Base-by-base conservation (phyloP, 2,329 filamentous ascomycete genomes). In the Phyllosticta citribraziliensis region DNA sequence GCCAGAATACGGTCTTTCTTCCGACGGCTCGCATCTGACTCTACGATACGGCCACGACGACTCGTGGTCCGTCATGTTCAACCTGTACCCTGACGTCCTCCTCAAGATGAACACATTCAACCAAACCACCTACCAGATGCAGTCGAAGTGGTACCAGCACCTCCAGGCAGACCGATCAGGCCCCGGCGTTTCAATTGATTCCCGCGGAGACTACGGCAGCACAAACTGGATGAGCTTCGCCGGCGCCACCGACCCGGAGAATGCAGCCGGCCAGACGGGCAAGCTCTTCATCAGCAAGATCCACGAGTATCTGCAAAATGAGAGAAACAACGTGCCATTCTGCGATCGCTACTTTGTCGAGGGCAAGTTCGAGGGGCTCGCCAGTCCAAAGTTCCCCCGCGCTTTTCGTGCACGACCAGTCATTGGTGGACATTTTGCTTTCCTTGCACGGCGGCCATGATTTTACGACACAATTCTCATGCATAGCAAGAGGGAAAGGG, bases 141-240 rank as follows among this genome's bases (percentile, higher is more conserved):
- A 73, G 50, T 68, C 65, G 22, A 55, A 61, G 0, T 78, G 73
- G 57, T 77, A 77, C 64, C 66, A 67, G 10, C 66, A 66, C 12
- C 54, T 6, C 68, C 76, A 17, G 68, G 66, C 5, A 63, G 72
- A 54, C 73, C 69, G 40, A 74, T 75, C 8, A 71, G 78, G 0
- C 65, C 74, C 10, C 30, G 60, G 60, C 19, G 6, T 62, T 5
- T 35, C 55, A 9, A 57, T 62, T 19, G 74, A 77, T 53, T 69
- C 70, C 51, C 65, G 70, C 33, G 73, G 74, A 19, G 69, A 74
- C 35, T 78, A 73, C 71, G 72, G 69, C 30, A 77, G 78, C 61
- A 74, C 72, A 2, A 75, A 78, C 62, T 76, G 74, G 77, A 75
- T 75, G 62, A 72, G 76, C 65, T 77, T 74, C 70, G 64, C 72